Evolutionary conservation across 148 eudicot genomes (phyloP).

Genomic region (Dianthus caryophyllus): DNA sequence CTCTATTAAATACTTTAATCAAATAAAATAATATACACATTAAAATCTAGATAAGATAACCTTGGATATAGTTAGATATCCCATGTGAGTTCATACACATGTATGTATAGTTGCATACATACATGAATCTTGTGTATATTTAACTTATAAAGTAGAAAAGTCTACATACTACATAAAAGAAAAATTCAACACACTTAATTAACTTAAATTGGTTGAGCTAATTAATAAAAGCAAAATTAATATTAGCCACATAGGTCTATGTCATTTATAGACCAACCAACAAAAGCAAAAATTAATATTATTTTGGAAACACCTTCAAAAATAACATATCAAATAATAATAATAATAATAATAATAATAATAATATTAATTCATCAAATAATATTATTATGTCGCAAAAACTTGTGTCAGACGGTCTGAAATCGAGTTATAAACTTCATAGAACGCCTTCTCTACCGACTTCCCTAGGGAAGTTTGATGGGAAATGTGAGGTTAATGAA

Average conservation of each 20-base stretch:
- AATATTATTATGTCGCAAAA: no score
- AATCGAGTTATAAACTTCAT: slow-evolving; percentile 13
- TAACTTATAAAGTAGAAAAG: slow-evolving; percentile 11
- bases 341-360: no score
- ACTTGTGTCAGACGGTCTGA: no score
- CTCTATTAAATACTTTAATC: no score
- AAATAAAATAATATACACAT: no score
- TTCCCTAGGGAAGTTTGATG: slow-evolving; percentile 6
- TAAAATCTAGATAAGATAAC: slow-evolving; percentile 13
- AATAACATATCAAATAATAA: slow-evolving; percentile 18
- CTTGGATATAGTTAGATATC: slow-evolving; percentile 11
- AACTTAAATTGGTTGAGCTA: slow-evolving; percentile 23
- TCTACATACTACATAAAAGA: not conserved
- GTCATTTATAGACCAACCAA: slow-evolving; percentile 20
- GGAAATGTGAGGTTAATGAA: not conserved
- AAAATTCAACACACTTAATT: not conserved
- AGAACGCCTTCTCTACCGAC: slow-evolving; percentile 46
- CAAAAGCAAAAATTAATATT: slow-evolving; percentile 48
- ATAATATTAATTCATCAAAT: no score
- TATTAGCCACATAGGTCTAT: slow-evolving; percentile 11
- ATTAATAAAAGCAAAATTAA: slow-evolving; percentile 12
- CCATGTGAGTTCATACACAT: slow-evolving; percentile 17
- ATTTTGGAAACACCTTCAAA: slow-evolving; percentile 46
- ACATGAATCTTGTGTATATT: slow-evolving; percentile 1
- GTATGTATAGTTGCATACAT: not conserved